phyloP scores from a whole-genome alignment of 2,329 filamentous ascomycete genomes.

The Exophiala spinifera region DNA sequence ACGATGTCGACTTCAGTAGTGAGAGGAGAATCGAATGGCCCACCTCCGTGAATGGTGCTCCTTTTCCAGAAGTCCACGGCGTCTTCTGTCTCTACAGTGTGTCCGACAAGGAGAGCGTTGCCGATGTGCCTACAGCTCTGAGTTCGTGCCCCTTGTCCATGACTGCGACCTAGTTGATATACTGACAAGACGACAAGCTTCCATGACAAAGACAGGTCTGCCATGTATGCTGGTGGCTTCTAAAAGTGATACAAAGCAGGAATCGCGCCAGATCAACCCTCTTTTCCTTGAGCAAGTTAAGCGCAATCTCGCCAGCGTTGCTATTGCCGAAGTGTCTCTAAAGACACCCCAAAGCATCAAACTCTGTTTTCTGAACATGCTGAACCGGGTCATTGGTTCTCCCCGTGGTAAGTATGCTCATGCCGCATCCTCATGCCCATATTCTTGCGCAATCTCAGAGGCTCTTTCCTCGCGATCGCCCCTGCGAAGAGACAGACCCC shows the following conservation, averaged over 20 bases:
- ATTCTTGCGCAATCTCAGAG: not conserved
- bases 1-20: constrained; percentile 50
- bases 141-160: constrained; percentile 54
- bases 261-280: constrained; percentile 68
- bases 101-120: constrained; percentile 70
- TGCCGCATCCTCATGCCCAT: not conserved
- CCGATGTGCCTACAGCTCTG: constrained; percentile 69
- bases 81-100: constrained; percentile 87
- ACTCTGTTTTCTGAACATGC: constrained; percentile 70
- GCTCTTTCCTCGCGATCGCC: not conserved
- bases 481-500: not conserved
- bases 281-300: constrained; percentile 64
- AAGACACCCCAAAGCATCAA: constrained; percentile 69
- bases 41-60: constrained; percentile 57
- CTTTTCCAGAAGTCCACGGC: constrained; percentile 74
- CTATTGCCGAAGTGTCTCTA: constrained; percentile 69
- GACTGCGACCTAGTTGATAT: not conserved
- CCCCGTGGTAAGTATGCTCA: constrained; percentile 60
- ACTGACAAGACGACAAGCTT: constrained; percentile 8
- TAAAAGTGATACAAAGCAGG: constrained; percentile 79
- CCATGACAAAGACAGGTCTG: constrained; percentile 25
- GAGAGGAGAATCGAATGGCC: constrained; percentile 52
- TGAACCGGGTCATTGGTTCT: constrained; percentile 66
- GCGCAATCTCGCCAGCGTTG: constrained; percentile 61
- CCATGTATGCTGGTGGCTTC: constrained; percentile 80